phyloP scores from a whole-genome alignment of 306 rosid species.

The Trifolium fragiferum region DNA sequence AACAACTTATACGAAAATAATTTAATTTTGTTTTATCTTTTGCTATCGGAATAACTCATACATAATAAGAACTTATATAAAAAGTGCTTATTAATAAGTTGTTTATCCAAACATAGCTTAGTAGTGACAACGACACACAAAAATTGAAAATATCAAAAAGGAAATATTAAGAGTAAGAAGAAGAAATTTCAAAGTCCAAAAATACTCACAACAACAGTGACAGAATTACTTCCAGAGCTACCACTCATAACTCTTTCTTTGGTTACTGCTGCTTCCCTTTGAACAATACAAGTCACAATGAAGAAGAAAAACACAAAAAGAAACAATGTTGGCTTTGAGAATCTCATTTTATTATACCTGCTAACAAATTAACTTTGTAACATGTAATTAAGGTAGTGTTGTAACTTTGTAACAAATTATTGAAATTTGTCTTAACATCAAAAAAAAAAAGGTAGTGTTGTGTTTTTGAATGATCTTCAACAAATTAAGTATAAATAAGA shows the following conservation, averaged over 20 bases:
- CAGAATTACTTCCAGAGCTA: slow-evolving; percentile 41
- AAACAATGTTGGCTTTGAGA: slow-evolving; percentile 44
- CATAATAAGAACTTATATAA: not conserved
- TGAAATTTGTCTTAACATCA: too few relatives aligned
- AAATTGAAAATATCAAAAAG: not conserved
- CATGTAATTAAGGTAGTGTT: slow-evolving; percentile 9
- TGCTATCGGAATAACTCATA: not conserved
- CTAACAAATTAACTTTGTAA: slow-evolving; percentile 20
- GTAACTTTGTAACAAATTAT: too few relatives aligned
- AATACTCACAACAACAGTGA: slow-evolving; percentile 48
- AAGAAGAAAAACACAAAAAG: slow-evolving; percentile 51
- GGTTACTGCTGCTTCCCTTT: slow-evolving; percentile 40
- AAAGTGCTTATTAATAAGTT: not conserved
- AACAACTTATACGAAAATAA: too few relatives aligned
- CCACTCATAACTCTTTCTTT: slow-evolving; percentile 6
- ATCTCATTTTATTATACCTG: slow-evolving; percentile 48
- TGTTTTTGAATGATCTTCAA: slow-evolving; percentile 26
- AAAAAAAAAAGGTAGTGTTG: too few relatives aligned
- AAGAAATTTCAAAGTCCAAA: not conserved
- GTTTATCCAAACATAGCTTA: not conserved
- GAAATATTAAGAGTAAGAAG: not conserved
- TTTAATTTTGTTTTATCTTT: too few relatives aligned
- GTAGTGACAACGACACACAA: not conserved
- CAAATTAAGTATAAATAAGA: slow-evolving; percentile 14
- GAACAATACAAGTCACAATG: slow-evolving; percentile 42